Evolutionary conservation across 805 yeast species (phyloP), one percentile per base, ranked within the genome.

Genomic region (Jamesozyma gamospora): DNA sequence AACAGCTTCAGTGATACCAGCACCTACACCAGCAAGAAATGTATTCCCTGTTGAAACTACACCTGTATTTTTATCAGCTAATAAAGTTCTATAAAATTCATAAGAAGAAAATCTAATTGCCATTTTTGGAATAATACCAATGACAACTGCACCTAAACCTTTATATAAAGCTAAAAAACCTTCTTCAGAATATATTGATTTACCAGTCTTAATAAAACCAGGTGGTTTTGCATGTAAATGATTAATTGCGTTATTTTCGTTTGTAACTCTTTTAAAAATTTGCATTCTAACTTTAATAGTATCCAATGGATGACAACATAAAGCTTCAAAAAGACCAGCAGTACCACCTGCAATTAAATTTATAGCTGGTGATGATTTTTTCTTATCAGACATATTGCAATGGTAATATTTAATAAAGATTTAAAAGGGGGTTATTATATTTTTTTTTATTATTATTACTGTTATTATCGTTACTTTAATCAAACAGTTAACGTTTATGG

Each of bases 271-370:
- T 56, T 76, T 75, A 59, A 82, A 80, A 53, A 90, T 72, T 64
- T 90, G 97, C 97, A 90, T 90, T 58, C 97, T 77, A 46, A 90
- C 98, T 65, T 90, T 90, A 60, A 90, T 84, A 31, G 98, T 90
- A 61, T 90, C 98, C 52, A 90, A 73, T n/a, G 97, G 97, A 63
- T 90, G 98, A 62, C 98, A 90, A 62, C 90, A 79, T 47, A 92
- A 71, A n/a, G 97, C 98, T 70, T 90, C 98, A 58, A 88, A 85
- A 44, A 90, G 70, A 43, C 98, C 98, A 12, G 98, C 98, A 7
- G 90, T 78, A 54, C 98, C 98, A 52, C 98, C 98, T 27, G 96
- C 92, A 36, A 85, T 70, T 49, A 82, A 70, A 55, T 82, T 87
- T 41, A 79, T 71, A 11, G 77, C 74, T 18, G 79, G 67, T 37